These are phyloP conservation scores for Lasiosphaeria ovina DNA, from an alignment of 495 filamentous ascomycete species.

Conservation along the genomic window DNA sequence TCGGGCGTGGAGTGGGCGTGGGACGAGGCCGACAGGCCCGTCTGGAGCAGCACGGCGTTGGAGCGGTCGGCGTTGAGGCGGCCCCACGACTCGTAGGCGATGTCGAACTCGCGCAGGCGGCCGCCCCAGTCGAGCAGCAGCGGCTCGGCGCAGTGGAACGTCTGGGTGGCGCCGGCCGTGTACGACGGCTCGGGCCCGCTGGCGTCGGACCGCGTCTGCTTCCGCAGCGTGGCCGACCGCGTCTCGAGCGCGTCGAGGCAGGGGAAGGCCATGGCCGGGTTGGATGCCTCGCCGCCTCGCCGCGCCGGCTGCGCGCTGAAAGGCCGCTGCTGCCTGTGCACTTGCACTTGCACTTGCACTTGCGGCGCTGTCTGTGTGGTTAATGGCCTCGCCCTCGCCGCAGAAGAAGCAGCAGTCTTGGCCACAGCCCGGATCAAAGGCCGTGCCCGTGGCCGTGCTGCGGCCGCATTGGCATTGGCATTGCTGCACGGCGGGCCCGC, in stretches of 20 bases:
- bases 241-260: slow-evolving; percentile 91
- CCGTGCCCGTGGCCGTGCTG: not conserved
- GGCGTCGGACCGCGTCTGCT: slow-evolving; percentile 56
- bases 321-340: too few species aligned
- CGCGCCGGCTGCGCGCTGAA: slow-evolving; percentile 24
- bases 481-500: not conserved
- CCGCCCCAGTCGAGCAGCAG: slow-evolving; percentile 93
- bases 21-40: slow-evolving; percentile 90
- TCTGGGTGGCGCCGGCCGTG: slow-evolving; percentile 76
- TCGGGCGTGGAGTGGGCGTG: slow-evolving; percentile 85
- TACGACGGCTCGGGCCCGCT: slow-evolving; percentile 91
- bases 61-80: slow-evolving; percentile 73
- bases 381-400: not conserved
- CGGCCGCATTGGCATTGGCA: slow-evolving; percentile 12
- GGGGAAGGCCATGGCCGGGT: slow-evolving; percentile 90
- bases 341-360: not conserved
- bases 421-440: too few species aligned
- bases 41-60: slow-evolving; percentile 91
- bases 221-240: slow-evolving; percentile 67
- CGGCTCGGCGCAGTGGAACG: slow-evolving; percentile 69
- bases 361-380: not conserved
- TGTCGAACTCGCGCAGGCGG: slow-evolving; percentile 75
- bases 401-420: too few species aligned
- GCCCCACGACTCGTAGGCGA: slow-evolving; percentile 96
- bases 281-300: slow-evolving; percentile 58